A percentile compares a stretch with the other conserved stretches of the same genome.
phyloP scores from a whole-genome alignment of 169 alveolate genomes.

The Perkinsus olseni region DNA sequence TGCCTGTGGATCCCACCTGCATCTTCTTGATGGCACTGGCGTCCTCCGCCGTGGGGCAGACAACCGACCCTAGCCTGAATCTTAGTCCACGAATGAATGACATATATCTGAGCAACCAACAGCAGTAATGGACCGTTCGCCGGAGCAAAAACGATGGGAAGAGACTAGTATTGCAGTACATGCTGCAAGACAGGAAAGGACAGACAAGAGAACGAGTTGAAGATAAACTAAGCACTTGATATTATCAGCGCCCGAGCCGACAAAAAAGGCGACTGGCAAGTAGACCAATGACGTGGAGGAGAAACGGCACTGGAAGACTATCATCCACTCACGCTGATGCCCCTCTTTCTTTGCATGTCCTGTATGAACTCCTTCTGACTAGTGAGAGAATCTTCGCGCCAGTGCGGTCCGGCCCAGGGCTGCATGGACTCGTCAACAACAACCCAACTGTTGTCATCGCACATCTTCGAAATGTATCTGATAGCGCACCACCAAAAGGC shows the following conservation, averaged over 20 bases:
- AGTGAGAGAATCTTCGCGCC: conserved; percentile 21
- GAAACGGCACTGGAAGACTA: too few species aligned
- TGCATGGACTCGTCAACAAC: conserved; percentile 22
- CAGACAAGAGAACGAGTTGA: too few species aligned
- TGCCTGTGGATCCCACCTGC: neutral
- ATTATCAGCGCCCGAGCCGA: too few species aligned
- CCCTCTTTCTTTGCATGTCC: too few species aligned
- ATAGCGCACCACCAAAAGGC: neutral
- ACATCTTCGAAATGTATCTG: neutral
- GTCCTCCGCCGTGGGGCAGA: conserved; percentile 17
- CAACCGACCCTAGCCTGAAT: conserved; percentile 20
- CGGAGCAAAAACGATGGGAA: too few species aligned
- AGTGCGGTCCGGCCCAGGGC: conserved; percentile 15
- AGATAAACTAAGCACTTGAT: too few species aligned
- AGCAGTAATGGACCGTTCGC: too few species aligned
- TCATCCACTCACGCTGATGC: too few species aligned
- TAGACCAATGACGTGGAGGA: too few species aligned
- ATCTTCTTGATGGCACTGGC: conserved; percentile 10
- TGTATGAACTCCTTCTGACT: conserved; percentile 8
- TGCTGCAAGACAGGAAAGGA: too few species aligned
- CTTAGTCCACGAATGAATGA: conserved; percentile 30
- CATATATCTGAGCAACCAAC: neutral
- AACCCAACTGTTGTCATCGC: neutral
- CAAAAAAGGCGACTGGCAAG: too few species aligned
- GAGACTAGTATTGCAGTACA: too few species aligned